Evolutionary conservation across 805 yeast genomes (phyloP).

Genomic region (Monosporozyma siamensis): DNA sequence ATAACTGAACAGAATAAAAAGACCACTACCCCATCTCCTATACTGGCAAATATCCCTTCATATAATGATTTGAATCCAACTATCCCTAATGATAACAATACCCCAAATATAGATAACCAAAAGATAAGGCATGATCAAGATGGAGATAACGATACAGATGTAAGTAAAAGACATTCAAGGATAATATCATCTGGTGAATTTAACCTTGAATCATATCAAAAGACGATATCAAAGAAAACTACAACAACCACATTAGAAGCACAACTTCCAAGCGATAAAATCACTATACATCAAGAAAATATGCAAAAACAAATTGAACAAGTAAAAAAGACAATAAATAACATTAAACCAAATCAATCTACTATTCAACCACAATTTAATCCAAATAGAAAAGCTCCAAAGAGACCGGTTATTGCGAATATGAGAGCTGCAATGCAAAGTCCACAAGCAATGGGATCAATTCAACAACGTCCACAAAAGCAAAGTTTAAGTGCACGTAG

Average conservation of each 20-base stretch:
- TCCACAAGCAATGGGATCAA: not conserved
- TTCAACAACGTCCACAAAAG: conserved; percentile 34
- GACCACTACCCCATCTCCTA: not conserved
- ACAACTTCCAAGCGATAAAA: not conserved
- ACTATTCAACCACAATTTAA: conserved; percentile 14
- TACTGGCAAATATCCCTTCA: not conserved
- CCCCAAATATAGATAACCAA: conserved; percentile 9
- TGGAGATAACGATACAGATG: not conserved
- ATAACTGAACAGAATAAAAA: not conserved
- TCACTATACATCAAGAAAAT: not conserved
- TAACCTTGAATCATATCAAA: not conserved
- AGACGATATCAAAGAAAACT: not conserved
- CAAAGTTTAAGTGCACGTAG: conserved; percentile 76
- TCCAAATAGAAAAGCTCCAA: conserved; percentile 25
- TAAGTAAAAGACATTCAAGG: not conserved
- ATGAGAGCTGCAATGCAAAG: not conserved
- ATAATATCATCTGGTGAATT: not conserved
- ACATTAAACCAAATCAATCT: no score
- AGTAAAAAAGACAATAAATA: not conserved
- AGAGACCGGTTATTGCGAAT: conserved; percentile 12
- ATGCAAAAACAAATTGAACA: not conserved
- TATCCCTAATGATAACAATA: not conserved
- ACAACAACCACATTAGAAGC: not conserved
- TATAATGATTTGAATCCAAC: not conserved
- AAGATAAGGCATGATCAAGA: conserved; percentile 1